These are phyloP conservation scores for Wickerhamomyces silvicola DNA, from an alignment of 805 yeast species.

Conservation along the genomic window DNA sequence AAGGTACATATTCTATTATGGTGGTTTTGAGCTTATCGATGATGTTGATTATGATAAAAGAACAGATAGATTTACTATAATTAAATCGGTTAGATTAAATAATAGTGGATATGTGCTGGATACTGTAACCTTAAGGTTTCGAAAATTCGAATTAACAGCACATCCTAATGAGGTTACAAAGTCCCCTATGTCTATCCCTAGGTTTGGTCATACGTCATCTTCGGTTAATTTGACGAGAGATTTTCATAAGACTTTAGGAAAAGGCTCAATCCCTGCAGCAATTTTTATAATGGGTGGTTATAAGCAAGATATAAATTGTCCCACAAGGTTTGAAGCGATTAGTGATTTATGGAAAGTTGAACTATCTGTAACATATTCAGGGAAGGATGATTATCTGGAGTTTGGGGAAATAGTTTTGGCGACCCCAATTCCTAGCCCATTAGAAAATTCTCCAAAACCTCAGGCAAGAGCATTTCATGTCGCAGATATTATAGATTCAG, in stretches of 20 bases:
- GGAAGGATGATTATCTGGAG: conserved; percentile 28
- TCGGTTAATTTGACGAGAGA: conserved; percentile 15
- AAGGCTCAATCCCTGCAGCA: conserved; percentile 24
- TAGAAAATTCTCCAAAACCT: conserved; percentile 20
- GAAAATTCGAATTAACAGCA: conserved; percentile 34
- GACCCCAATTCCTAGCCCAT: conserved; percentile 21
- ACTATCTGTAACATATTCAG: conserved; percentile 29
- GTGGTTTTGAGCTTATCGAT: conserved; percentile 51
- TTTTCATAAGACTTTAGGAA: background rate
- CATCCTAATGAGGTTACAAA: conserved; percentile 25
- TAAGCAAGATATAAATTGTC: conserved; percentile 23
- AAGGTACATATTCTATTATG: conserved; percentile 56
- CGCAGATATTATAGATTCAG: conserved; percentile 20
- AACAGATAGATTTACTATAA: conserved; percentile 31
- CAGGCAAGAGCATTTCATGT: conserved; percentile 31
- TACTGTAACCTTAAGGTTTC: conserved; percentile 39
- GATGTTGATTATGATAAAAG: conserved; percentile 16
- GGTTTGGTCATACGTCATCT: conserved; percentile 35
- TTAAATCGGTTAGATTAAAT: conserved; percentile 42
- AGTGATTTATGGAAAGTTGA: conserved; percentile 38
- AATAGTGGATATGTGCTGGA: conserved; percentile 57
- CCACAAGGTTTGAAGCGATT: conserved; percentile 26
- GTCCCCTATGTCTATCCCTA: conserved; percentile 28
- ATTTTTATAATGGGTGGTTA: conserved; percentile 46
- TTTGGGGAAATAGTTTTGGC: conserved; percentile 32